These are phyloP conservation scores for Suillus fuscotomentosus DNA, from an alignment of 768 basidiomycete species.

Conservation along the genomic window DNA sequence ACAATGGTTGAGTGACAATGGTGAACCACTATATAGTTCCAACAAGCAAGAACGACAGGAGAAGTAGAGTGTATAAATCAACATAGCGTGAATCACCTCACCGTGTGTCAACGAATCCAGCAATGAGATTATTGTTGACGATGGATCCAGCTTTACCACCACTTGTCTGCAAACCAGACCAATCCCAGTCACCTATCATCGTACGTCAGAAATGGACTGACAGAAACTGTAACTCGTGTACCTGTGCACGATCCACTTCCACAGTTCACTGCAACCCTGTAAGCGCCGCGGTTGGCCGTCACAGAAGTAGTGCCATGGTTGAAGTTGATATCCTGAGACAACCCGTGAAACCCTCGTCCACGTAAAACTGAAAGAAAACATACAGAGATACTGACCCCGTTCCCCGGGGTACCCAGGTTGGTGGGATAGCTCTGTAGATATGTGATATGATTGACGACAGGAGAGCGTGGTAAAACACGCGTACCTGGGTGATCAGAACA, in stretches of 20 bases:
- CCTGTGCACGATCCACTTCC: constrained; percentile 51
- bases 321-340: constrained; percentile 49
- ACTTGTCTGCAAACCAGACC: constrained; percentile 41
- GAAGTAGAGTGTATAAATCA: no score
- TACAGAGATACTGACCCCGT: constrained; percentile 57
- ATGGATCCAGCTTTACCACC: constrained; percentile 43
- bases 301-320: constrained; percentile 39
- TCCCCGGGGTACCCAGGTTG: constrained; percentile 53
- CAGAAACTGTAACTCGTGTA: constrained; percentile 17
- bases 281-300: constrained; percentile 40
- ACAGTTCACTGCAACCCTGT: constrained; percentile 54
- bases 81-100: not conserved
- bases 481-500: constrained; percentile 57
- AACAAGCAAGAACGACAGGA: no score
- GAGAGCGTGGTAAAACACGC: not conserved
- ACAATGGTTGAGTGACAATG: no score
- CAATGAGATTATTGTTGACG: constrained; percentile 30
- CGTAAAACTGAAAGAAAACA: constrained; percentile 14
- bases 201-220: not conserved
- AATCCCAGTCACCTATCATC: constrained; percentile 47
- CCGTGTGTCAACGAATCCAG: constrained; percentile 25
- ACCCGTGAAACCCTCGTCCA: not conserved
- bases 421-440: constrained; percentile 51
- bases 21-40: no score
- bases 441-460: not conserved